Base-by-base conservation (phyloP, 352 stramenopile species). In the Phytophthora agathidicida region DNA sequence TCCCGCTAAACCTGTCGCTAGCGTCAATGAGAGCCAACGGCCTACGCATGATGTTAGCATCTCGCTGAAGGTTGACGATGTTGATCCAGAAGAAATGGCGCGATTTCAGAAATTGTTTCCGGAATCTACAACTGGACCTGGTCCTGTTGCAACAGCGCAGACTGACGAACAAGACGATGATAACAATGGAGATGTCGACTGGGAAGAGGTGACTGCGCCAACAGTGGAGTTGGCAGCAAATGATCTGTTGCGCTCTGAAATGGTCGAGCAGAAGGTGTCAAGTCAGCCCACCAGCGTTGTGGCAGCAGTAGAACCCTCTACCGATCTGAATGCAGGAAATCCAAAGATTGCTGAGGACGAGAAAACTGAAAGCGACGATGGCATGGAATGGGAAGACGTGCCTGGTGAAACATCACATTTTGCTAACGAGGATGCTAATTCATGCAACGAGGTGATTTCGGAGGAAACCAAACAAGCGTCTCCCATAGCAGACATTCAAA, bases 301-400 rank as follows among this genome's bases (percentile, higher is more conserved):
- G 7, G 23, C 11, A 36, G 17, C n/a, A 20, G 19, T 30, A 22
- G 27, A 46, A 19, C 1, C n/a, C 7, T 27, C 17, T 30, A n/a
- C 26, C 2, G 26, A 39, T 17, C n/a, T 7, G 30, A 28, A 17
- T 5, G 7, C 30, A 32, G n/a, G 14, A n/a, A 32, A 8, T 32
- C 38, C 7, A n/a, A 45, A 46, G 7, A 5, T 45, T 27, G 17
- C 4, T 47, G 32, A 4, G 20, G 27, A 23, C 6, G 19, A 45
- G 17, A 42, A 50, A 28, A 30, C 63, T 44, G 22, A 62, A 44
- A 65, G 71, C 7, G 73, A 81, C 22, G 71, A 77, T 19, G 74
- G 72, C 17, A 48, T 84, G 11, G 63, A 88, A 39, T 86, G 72
- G 76, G 76, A 88, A 64, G 68, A 88, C 3, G 77, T 64, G 7